Base-by-base conservation (phyloP, 1,284 basidiomycete genomes). In the Anthracocystis panici-leucophaei region DNA sequence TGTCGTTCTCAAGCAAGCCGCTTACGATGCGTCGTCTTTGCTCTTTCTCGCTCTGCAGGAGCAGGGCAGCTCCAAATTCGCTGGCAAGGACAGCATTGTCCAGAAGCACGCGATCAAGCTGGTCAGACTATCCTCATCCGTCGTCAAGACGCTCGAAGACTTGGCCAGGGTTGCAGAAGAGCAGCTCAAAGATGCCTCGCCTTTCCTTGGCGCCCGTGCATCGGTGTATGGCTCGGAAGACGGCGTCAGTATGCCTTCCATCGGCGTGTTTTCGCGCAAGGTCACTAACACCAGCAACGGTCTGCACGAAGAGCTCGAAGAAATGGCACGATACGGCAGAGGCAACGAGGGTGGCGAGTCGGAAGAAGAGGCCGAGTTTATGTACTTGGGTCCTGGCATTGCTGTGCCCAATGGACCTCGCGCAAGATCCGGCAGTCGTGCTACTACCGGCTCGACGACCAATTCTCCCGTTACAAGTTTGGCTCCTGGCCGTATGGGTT, bases 321-420 rank as follows among this genome's bases (percentile, higher is more conserved):
- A 69, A 45, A 58, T 75, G 63, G 59, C 72, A 3, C 55, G 66
- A 4, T 66, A 75, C 51, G 44, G 49, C 41, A 27, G 33, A 11
- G 45, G 38, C 53, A 54, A 52, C 40, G 46, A 61, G 14, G 76
- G 49, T 42, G 59, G 53, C 12, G 50, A 51, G 14, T 35, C 61
- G 21, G 67, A 74, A 20, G 75, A 61, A 52, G 68, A 73, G 18
- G 58, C 61, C 38, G 78, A 77, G 21, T 76, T 79, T 55, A 79
- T 82, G 77, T 82, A 75, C 45, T 65, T 79, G 14, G 79, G 79
- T 11, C 80, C 80, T 20, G 80, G 77, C 40, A 72, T 81, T 16
- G 75, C 70, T 14, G 80, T 80, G 35, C 79, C 79, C 10, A 80
- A 81, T 33, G 79, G 79, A 0, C 78, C 78, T 5, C 53, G 77